A percentile compares a stretch with the other conserved stretches of the same genome.
Evolutionary conservation across 108 stramenopile genomes (phyloP).

Genomic region (Cyclotella distinguenda): DNA sequence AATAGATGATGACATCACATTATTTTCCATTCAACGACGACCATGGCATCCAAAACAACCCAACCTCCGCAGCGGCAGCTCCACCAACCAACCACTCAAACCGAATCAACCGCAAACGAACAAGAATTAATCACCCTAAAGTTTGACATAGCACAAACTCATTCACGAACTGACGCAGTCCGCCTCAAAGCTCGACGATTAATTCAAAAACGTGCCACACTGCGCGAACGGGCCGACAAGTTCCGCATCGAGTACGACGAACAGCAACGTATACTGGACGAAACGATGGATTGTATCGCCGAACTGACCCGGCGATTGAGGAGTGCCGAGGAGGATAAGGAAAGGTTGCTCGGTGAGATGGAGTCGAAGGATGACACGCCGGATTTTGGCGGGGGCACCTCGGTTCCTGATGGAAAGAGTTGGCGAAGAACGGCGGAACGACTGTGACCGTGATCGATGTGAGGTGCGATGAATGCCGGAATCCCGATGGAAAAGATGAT

Average conservation of each 20-base stretch:
- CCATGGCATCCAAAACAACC: not conserved
- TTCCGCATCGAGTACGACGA: constrained; percentile 13
- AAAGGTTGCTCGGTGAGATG: constrained; percentile 18
- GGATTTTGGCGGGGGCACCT: not conserved
- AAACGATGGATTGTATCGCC: constrained; percentile 27
- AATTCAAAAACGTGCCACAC: constrained; percentile 22
- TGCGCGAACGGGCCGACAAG: constrained; percentile 13
- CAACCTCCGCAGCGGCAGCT: not conserved
- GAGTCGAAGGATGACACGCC: constrained; percentile 10
- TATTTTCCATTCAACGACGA: no score
- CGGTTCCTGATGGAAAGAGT: not conserved
- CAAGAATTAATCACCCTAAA: constrained; percentile 41
- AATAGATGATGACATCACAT: no score
- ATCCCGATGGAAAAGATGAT: not conserved
- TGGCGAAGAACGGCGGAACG: not conserved
- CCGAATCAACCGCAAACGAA: not conserved
- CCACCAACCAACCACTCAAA: not conserved
- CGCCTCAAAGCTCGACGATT: constrained; percentile 23
- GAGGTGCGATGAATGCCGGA: not conserved
- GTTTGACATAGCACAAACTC: constrained; percentile 41
- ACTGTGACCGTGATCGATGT: no score
- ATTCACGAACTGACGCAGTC: constrained; percentile 25
- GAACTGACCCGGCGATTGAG: constrained; percentile 20
- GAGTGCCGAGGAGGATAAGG: constrained; percentile 16
- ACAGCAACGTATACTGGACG: constrained; percentile 23